Conservation (phyloP, 2,329 filamentous ascomycete species). For the Aspergillus amoenus region DNA sequence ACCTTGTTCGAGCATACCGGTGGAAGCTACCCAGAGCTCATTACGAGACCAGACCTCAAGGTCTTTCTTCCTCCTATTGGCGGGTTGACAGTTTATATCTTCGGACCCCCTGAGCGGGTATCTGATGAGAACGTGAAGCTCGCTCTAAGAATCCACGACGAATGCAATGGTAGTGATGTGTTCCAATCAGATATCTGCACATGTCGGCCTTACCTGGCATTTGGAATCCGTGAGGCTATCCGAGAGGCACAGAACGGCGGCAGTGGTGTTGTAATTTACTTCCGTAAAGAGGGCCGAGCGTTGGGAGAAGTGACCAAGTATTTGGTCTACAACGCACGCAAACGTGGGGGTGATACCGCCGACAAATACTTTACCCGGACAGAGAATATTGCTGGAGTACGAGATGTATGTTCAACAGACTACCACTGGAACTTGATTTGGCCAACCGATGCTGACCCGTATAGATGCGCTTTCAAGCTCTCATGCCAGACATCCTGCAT, state of each 20-base stretch:
- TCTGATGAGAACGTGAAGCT: slow-evolving; percentile 78
- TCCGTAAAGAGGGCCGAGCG: slow-evolving; percentile 94
- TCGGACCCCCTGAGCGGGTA: slow-evolving; percentile 92
- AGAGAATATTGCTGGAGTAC: slow-evolving; percentile 97
- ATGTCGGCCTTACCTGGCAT: slow-evolving; percentile 87
- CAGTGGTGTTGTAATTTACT: slow-evolving; percentile 95
- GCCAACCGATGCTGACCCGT: slow-evolving; percentile 12
- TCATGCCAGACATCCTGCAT: slow-evolving; percentile 97
- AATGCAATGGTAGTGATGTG: slow-evolving; percentile 95
- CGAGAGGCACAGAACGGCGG: slow-evolving; percentile 94
- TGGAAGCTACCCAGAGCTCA: slow-evolving; percentile 93
- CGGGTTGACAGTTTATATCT: slow-evolving; percentile 93
- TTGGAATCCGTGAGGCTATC: slow-evolving; percentile 95
- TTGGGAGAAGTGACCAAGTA: slow-evolving; percentile 93
- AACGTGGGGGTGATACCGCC: slow-evolving; percentile 39
- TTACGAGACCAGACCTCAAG: slow-evolving; percentile 92
- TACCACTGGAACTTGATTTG: neutral
- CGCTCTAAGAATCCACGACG: slow-evolving; percentile 80
- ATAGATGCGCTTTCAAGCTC: slow-evolving; percentile 93
- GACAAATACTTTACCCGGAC: slow-evolving; percentile 83
- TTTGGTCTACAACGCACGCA: slow-evolving; percentile 62
- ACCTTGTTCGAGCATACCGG: slow-evolving; percentile 94
- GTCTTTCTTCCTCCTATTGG: slow-evolving; percentile 94
- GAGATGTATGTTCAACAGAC: slow-evolving; percentile 48
- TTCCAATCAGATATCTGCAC: slow-evolving; percentile 98